Conservation (phyloP, 768 basidiomycete species). For the Rhodotorula toruloides region DNA sequence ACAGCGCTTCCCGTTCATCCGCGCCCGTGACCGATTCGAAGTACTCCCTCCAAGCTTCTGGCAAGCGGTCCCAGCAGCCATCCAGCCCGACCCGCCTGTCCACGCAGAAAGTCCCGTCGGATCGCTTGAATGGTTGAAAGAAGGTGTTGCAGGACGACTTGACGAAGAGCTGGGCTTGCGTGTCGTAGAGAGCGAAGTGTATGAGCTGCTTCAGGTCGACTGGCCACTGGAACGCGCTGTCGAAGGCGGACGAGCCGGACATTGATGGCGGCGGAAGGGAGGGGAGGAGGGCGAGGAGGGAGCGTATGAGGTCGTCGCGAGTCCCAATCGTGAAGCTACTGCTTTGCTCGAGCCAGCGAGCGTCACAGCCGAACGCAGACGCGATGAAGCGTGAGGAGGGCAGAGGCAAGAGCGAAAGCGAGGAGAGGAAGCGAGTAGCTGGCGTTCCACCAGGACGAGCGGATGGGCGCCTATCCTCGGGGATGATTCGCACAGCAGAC, state of each 20-base stretch:
- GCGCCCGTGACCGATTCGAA: constrained; percentile 4
- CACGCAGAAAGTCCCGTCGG: too few relatives aligned
- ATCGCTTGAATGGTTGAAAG: background rate
- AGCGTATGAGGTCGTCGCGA: background rate
- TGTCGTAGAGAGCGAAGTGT: constrained; percentile 1
- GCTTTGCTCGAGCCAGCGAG: too few relatives aligned
- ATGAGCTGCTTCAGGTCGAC: constrained; percentile 1
- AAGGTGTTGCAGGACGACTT: constrained; percentile 22
- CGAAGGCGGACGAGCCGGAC: background rate
- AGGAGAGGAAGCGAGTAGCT: too few relatives aligned
- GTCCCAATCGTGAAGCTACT: too few relatives aligned
- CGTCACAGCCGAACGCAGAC: too few relatives aligned
- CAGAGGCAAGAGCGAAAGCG: too few relatives aligned
- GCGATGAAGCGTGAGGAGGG: too few relatives aligned
- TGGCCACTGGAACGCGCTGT: background rate
- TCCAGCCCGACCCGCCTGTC: background rate
- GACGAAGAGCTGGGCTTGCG: background rate
- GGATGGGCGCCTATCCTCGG: too few relatives aligned
- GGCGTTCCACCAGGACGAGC: too few relatives aligned
- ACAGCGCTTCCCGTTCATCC: background rate
- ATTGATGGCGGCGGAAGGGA: background rate
- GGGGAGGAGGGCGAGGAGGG: background rate
- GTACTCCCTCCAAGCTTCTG: constrained; percentile 8
- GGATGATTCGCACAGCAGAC: too few relatives aligned
- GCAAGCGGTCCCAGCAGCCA: constrained; percentile 15